These are phyloP conservation scores for Trichoderma breve DNA, from an alignment of 2,329 filamentous ascomycete species.

Conservation along the genomic window DNA sequence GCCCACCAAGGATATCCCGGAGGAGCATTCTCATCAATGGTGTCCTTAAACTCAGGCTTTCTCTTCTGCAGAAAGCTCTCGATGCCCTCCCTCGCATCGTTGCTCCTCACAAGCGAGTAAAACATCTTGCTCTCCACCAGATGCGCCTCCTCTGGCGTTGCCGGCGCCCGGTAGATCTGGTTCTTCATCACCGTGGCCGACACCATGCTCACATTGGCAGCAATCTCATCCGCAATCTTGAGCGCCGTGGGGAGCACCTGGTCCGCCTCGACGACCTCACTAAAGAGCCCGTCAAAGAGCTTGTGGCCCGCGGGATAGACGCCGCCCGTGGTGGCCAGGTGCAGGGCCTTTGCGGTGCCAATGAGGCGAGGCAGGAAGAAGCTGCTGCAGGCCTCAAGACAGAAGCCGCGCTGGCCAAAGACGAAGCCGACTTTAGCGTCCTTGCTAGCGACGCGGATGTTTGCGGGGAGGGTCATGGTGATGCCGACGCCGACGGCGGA, in stretches of 20 bases:
- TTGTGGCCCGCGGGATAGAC: conserved; percentile 53
- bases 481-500: conserved; percentile 60
- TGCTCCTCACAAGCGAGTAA: conserved; percentile 55
- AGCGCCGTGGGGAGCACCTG: conserved; percentile 64
- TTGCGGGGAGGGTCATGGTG: conserved; percentile 59
- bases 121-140: conserved; percentile 66
- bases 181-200: conserved; percentile 67
- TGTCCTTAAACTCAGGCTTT: conserved; percentile 58
- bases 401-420: conserved; percentile 66
- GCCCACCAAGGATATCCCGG: conserved; percentile 67
- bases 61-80: conserved; percentile 69
- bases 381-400: conserved; percentile 69
- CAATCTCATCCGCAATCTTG: conserved; percentile 64
- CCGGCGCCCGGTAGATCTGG: conserved; percentile 61
- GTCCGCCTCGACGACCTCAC: conserved; percentile 59
- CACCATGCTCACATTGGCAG: conserved; percentile 62
- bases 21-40: conserved; percentile 59
- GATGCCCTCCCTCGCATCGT: conserved; percentile 66
- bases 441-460: conserved; percentile 52
- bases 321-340: conserved; percentile 64
- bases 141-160: conserved; percentile 66
- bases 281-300: conserved; percentile 62
- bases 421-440: conserved; percentile 71
- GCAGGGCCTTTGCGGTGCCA: conserved; percentile 61
- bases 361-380: conserved; percentile 72